Base-by-base conservation (phyloP, 768 basidiomycete genomes). In the Amanita exitialis region DNA sequence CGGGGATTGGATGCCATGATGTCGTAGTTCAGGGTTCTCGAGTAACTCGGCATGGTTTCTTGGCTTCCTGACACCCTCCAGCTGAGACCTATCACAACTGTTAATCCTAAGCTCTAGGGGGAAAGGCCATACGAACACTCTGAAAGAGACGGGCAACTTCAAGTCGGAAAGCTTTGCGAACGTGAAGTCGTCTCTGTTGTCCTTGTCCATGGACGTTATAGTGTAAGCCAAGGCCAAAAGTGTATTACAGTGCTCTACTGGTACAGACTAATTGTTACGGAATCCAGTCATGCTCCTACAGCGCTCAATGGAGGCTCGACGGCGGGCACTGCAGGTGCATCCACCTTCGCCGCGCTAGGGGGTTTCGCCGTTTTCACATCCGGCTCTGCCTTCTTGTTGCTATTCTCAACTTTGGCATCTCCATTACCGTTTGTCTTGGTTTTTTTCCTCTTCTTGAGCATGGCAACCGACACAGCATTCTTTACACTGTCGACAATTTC, bases 401-500 rank as follows among this genome's bases (percentile, higher is more conserved):
- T 55, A 32, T 32, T 32, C 30, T 32, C 32, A 12, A 32, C 32
- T 88, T 65, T 27, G 77, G 21, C 43, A 44, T 44, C 25, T 21
- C 85, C 88, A 52, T 8, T 10, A 10, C 36, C 36, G 4, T n/a
- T n/a, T 47, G 38, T 20, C n/a, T 54, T 63, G 18, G 54, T 53
- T 36, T 54, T 64, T 44, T 66, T 61, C 43, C 50, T 57, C 48
- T 60, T 58, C 48, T 59, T 56, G 54, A 60, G 52, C 30, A 60
- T 44, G 30, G 53, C 95, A 34, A 79, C 77, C 43, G 83, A 74
- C 10, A 99, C 95, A 3, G 95, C 95, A 51, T 76, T 90, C 71
- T 90, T 89, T 25, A 97, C 94, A 56, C 77, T 82, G 57, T 95
- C 93, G 2, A 91, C 89, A 23, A 98, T 79, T 60, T 96, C 92